Percentiles rank a stretch among this genome's conserved stretches.
Evolutionary conservation across 2,329 filamentous ascomycete species (phyloP).

Genomic region (Ophidiomyces ophidiicola): DNA sequence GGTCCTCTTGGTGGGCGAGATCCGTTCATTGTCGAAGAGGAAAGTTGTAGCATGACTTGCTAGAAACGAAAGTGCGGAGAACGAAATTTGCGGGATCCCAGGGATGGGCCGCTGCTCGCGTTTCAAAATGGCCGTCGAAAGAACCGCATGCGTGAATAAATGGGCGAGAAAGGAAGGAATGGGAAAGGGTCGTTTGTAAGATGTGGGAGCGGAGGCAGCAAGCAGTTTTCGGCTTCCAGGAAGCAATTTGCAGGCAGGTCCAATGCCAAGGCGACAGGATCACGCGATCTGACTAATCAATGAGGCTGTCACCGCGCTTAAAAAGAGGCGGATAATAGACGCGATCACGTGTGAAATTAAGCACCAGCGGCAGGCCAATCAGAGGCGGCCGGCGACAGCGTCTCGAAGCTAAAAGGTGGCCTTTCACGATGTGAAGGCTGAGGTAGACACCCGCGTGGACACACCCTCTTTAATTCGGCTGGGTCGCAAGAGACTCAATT

Average conservation of each 20-base stretch:
- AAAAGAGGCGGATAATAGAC: not conserved
- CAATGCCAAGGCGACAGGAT: too few species aligned
- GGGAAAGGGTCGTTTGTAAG: too few species aligned
- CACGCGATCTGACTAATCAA: too few species aligned
- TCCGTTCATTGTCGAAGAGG: slow-evolving; percentile 16
- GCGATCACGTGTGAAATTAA: not conserved
- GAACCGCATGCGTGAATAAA: not conserved
- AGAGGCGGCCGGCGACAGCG: not conserved
- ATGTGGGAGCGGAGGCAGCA: too few species aligned
- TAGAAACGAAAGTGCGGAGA: not conserved
- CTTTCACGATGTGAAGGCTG: not conserved
- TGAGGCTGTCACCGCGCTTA: not conserved
- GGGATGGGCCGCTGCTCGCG: slow-evolving; percentile 5
- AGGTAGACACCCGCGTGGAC: not conserved
- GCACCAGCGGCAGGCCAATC: slow-evolving; percentile 2
- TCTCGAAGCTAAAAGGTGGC: slow-evolving; percentile 5
- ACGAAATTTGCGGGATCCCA: not conserved
- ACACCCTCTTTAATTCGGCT: too few species aligned
- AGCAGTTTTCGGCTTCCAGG: too few species aligned
- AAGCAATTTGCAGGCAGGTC: too few species aligned
- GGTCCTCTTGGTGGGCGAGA: slow-evolving; percentile 26
- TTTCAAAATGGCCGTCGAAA: not conserved
- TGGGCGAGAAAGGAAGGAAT: not conserved
- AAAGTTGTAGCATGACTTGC: slow-evolving; percentile 13
- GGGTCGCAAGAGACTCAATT: not conserved